Evolutionary conservation across 2,329 filamentous ascomycete genomes (phyloP).

Genomic region (Monosporascus sp.): DNA sequence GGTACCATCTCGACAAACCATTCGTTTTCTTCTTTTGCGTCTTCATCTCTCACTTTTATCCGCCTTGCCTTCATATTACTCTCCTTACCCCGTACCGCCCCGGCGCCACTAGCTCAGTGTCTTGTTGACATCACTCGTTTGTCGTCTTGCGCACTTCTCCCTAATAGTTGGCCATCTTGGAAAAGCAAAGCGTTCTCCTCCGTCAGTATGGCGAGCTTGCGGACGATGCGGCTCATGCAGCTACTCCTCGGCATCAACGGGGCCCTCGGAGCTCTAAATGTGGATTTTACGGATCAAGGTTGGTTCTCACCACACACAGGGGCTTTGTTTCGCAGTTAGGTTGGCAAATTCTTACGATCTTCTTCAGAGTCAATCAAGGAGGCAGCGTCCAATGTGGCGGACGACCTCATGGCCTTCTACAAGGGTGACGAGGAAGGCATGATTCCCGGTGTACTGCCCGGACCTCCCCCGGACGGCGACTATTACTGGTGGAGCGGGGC

Average conservation of each 20-base stretch:
- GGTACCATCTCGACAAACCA: no score
- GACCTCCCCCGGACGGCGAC: slow-evolving; percentile 9
- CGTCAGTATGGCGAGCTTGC: slow-evolving; percentile 12
- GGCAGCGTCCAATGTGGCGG: slow-evolving; percentile 21
- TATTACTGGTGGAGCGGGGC: slow-evolving; percentile 51
- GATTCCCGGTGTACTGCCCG: slow-evolving; percentile 17
- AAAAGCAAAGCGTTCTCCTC: background rate
- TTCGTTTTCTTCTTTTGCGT: no score
- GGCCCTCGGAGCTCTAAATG: slow-evolving; percentile 15
- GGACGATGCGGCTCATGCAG: slow-evolving; percentile 8
- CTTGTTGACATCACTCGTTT: no score
- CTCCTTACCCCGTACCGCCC: no score
- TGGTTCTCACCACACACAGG: background rate
- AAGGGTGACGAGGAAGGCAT: slow-evolving; percentile 14
- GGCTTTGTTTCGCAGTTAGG: background rate
- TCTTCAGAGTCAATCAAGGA: slow-evolving; percentile 20
- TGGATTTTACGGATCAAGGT: slow-evolving; percentile 19
- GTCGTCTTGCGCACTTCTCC: no score
- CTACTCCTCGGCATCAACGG: slow-evolving; percentile 14
- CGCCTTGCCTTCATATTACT: no score
- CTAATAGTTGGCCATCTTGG: background rate
- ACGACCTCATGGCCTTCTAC: slow-evolving; percentile 25
- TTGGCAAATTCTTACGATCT: slow-evolving; percentile 1
- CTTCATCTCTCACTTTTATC: no score
- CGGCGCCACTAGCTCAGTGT: no score